Conservation (phyloP, 129 eudicot species). For the Tagetes erecta region DNA sequence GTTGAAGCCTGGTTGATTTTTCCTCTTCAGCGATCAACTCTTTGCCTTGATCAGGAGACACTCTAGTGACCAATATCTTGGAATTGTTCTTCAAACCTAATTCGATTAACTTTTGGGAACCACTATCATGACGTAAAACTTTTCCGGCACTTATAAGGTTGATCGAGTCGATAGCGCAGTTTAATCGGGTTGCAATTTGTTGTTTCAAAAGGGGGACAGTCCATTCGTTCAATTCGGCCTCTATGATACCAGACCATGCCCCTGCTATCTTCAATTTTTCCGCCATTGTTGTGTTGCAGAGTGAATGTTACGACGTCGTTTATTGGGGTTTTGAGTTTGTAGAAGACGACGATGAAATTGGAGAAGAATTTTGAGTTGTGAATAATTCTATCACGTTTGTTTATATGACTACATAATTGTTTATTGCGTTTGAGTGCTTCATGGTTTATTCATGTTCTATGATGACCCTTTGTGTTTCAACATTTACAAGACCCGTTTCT, state of each 20-base stretch:
- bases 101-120: conserved; percentile 47
- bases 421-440: conserved; percentile 6
- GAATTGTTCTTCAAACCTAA: conserved; percentile 72
- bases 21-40: conserved; percentile 80
- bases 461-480: conserved; percentile 9
- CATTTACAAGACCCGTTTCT: too few species aligned
- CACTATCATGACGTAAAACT: conserved; percentile 60
- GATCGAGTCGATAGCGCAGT: conserved; percentile 37
- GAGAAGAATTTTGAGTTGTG: conserved; percentile 26
- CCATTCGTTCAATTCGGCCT: conserved; percentile 67
- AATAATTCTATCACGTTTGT: conserved; percentile 3
- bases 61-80: conserved; percentile 61
- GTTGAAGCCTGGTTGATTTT: conserved; percentile 52
- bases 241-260: conserved; percentile 80
- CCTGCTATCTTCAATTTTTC: conserved; percentile 82
- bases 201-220: conserved; percentile 63
- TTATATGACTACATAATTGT: neutral
- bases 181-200: conserved; percentile 59
- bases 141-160: conserved; percentile 81
- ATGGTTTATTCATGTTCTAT: neutral
- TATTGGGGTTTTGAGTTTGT: conserved; percentile 20
- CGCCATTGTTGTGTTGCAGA: conserved; percentile 22
- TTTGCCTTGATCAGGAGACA: conserved; percentile 64
- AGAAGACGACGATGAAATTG: conserved; percentile 29
- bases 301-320: conserved; percentile 1